phyloP scores from a whole-genome alignment of 352 stramenopile genomes.

The Blastocystis sp. region DNA sequence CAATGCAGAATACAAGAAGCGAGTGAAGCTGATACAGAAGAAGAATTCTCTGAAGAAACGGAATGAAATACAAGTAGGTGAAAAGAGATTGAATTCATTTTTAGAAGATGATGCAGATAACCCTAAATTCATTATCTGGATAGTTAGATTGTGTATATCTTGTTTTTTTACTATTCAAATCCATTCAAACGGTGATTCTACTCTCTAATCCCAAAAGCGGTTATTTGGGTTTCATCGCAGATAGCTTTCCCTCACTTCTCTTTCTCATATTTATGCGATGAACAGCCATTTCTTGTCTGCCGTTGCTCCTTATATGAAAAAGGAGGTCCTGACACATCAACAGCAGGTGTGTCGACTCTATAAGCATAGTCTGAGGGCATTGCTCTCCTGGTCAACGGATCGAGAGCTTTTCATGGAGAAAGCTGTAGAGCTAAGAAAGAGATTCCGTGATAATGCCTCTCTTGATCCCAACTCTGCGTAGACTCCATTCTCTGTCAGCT shows the following conservation, averaged over 20 bases:
- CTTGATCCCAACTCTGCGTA: constrained; percentile 63
- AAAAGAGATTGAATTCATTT: neutral
- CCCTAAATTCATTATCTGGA: constrained; percentile 13
- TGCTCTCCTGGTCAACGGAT: constrained; percentile 58
- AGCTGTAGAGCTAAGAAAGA: constrained; percentile 25
- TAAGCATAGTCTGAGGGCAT: constrained; percentile 44
- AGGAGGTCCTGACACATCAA: constrained; percentile 57
- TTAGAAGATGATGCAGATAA: constrained; percentile 61
- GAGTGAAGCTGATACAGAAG: constrained; percentile 1
- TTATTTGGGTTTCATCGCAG: neutral
- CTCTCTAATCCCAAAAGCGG: neutral
- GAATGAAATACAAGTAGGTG: constrained; percentile 41
- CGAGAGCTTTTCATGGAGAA: constrained; percentile 64
- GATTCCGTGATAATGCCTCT: constrained; percentile 52
- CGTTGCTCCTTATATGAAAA: constrained; percentile 64
- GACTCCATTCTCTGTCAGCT: neutral
- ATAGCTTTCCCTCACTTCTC: neutral
- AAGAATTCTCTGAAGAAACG: constrained; percentile 21
- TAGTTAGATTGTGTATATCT: constrained; percentile 16
- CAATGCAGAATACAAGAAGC: constrained; percentile 17
- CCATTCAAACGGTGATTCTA: neutral
- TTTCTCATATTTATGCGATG: constrained; percentile 38
- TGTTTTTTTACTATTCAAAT: neutral
- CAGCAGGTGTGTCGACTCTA: constrained; percentile 62
- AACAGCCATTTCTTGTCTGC: constrained; percentile 68